phyloP scores from a whole-genome alignment of 2,329 filamentous ascomycete species.

The Helicocarpus griseus region DNA sequence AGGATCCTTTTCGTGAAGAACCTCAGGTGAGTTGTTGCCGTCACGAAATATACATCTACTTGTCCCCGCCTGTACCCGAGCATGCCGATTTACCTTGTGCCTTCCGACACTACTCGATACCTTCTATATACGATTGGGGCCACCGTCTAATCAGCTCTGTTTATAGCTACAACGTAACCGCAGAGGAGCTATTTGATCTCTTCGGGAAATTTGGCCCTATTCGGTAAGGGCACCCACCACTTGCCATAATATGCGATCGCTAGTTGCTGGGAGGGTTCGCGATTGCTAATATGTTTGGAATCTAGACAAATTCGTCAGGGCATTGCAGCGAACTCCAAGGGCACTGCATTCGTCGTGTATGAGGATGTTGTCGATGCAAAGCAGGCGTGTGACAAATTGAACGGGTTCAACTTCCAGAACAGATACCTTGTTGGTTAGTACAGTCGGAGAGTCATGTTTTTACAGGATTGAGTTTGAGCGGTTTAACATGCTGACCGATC shows the following conservation, averaged over 20 bases:
- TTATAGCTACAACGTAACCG: conserved; percentile 90
- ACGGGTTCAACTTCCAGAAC: conserved; percentile 99
- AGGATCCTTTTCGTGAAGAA: conserved; percentile 99
- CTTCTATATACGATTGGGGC: neutral
- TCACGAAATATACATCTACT: conserved; percentile 8
- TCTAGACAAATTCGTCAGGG: conserved; percentile 93
- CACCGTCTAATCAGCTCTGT: neutral
- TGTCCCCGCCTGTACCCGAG: neutral
- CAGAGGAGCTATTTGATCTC: conserved; percentile 95
- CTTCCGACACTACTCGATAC: neutral
- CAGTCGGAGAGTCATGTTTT: neutral
- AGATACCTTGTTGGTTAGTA: conserved; percentile 91
- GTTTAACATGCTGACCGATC: neutral
- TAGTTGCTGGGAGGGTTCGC: conserved; percentile 9
- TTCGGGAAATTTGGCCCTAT: conserved; percentile 97
- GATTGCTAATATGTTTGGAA: conserved; percentile 6
- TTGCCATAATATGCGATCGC: neutral
- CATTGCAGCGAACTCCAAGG: conserved; percentile 94
- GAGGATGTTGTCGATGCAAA: conserved; percentile 99
- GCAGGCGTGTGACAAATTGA: conserved; percentile 97
- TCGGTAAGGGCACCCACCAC: conserved; percentile 51
- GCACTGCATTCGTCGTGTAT: conserved; percentile 98
- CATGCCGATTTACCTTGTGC: conserved; percentile 2
- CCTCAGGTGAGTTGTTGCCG: conserved; percentile 60
- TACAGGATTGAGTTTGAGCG: neutral